Base-by-base conservation (phyloP, 2,329 filamentous ascomycete species). In the Macrophomina pseudophaseolina region DNA sequence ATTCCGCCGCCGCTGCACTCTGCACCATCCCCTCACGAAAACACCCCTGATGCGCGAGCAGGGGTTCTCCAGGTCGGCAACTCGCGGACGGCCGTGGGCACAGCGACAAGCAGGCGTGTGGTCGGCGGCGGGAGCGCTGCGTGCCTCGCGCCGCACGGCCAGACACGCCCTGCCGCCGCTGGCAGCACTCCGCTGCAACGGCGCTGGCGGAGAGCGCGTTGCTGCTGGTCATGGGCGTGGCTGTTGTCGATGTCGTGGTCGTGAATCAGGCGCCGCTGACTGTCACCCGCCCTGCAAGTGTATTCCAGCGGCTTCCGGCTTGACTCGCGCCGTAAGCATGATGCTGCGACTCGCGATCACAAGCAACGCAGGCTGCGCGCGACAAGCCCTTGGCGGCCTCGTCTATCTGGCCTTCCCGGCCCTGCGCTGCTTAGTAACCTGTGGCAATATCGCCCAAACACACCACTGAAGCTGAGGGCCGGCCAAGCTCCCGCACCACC, bases 31-130 rank as follows among this genome's bases (percentile, higher is more conserved):
- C 35, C 44, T 18, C 44, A 18, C 44, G 16, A 18, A 51, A 33
- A 52, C 49, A 52, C 49, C 49, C 49, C 49, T 32, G 46, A 49
- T 49, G 49, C 30, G 49, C 49, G 49, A 28, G 28, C 49, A 33
- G 48, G 48, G 48, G 5, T 28, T 28, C 48, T 23, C 48, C 48
- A 28, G 48, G 44, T n/a, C 44, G 44, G 44, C 16, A 16, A 18
- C 4, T 16, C 44, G 44, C 44, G 44, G 44, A 18, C 44, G 44
- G 44, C 44, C 44, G 44, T 18, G 16, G 40, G 23, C 23, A 23
- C 23, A 23, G 23, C 23, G 23, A 23, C 23, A 23, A 23, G 23
- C 23, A 23, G 23, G 23, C 23, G 23, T 23, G 23, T 23, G 23
- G 23, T 3, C 23, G 23, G 23, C 23, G 23, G 23, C 23, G 23